A percentile compares a stretch with the other conserved stretches of the same genome.
Evolutionary conservation across 768 basidiomycete species (phyloP).

Genomic region (Solioccasus polychromus): DNA sequence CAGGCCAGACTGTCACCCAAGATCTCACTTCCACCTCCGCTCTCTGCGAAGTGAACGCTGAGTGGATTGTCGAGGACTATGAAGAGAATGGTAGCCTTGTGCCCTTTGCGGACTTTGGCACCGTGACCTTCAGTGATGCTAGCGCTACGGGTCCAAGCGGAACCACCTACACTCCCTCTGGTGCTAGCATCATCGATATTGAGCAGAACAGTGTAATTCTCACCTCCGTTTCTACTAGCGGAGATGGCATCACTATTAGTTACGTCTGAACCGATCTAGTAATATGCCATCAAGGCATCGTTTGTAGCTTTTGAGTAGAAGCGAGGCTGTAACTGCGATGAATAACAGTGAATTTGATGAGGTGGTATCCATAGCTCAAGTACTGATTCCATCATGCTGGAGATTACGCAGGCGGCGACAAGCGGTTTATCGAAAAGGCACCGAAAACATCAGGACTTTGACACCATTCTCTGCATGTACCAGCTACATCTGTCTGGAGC

Average conservation of each 20-base stretch:
- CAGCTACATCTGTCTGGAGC: too few relatives aligned
- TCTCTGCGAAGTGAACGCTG: slow-evolving; percentile 17
- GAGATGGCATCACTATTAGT: background rate
- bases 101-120: slow-evolving; percentile 19
- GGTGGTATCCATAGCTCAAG: too few relatives aligned
- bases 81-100: slow-evolving; percentile 1
- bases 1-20: slow-evolving; percentile 2
- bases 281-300: too few relatives aligned
- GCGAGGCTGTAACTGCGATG: too few relatives aligned
- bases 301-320: too few relatives aligned
- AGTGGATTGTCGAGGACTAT: slow-evolving; percentile 26
- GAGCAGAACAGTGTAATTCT: slow-evolving; percentile 4
- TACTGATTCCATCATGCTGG: too few relatives aligned
- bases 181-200: slow-evolving; percentile 13
- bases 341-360: too few relatives aligned
- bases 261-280: too few relatives aligned
- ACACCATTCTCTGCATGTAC: too few relatives aligned
- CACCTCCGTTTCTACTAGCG: slow-evolving; percentile 12
- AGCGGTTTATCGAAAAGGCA: too few relatives aligned
- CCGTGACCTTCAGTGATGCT: slow-evolving; percentile 13
- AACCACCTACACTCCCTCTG: slow-evolving; percentile 8
- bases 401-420: too few relatives aligned
- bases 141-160: slow-evolving; percentile 7
- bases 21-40: slow-evolving; percentile 8
- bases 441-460: too few relatives aligned